Percentiles rank a stretch among this genome's conserved stretches.
phyloP scores from a whole-genome alignment of 345 rosid genomes.

The Luvunga scandens region DNA sequence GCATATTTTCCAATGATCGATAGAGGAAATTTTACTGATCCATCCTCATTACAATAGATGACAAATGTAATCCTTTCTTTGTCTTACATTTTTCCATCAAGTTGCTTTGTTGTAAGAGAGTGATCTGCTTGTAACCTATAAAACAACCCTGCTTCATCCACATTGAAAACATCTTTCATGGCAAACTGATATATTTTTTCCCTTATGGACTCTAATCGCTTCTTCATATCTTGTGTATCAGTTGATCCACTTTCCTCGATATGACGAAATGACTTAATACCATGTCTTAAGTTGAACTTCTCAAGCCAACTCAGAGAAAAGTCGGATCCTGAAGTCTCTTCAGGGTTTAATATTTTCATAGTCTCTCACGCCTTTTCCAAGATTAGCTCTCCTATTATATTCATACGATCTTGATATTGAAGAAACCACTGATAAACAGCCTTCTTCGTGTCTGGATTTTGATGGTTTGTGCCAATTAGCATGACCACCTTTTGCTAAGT shows the following conservation, averaged over 20 bases:
- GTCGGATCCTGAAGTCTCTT: neutral
- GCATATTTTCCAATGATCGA: neutral
- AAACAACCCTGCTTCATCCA: too few relatives aligned
- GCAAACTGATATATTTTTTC: neutral
- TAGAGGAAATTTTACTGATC: neutral
- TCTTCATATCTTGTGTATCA: neutral
- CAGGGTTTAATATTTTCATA: neutral
- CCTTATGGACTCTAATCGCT: neutral
- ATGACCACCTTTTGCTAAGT: too few relatives aligned
- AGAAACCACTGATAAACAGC: too few relatives aligned
- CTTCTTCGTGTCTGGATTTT: too few relatives aligned
- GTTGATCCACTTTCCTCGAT: neutral
- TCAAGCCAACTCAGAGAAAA: slow-evolving; percentile 2
- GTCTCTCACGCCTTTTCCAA: too few relatives aligned
- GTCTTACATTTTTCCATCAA: neutral
- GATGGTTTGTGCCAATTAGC: too few relatives aligned
- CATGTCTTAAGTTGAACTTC: slow-evolving; percentile 5
- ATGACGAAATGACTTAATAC: neutral
- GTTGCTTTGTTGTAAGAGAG: neutral
- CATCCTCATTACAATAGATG: slow-evolving; percentile 10
- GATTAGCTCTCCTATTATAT: too few relatives aligned
- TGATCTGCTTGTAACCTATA: neutral
- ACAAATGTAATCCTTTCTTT: neutral
- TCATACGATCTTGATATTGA: too few relatives aligned
- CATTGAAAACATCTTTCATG: neutral